Percentiles rank a stretch among this genome's conserved stretches.
Evolutionary conservation across 805 yeast genomes (phyloP).

Genomic region (Cyberlindnera xylosilytica): DNA sequence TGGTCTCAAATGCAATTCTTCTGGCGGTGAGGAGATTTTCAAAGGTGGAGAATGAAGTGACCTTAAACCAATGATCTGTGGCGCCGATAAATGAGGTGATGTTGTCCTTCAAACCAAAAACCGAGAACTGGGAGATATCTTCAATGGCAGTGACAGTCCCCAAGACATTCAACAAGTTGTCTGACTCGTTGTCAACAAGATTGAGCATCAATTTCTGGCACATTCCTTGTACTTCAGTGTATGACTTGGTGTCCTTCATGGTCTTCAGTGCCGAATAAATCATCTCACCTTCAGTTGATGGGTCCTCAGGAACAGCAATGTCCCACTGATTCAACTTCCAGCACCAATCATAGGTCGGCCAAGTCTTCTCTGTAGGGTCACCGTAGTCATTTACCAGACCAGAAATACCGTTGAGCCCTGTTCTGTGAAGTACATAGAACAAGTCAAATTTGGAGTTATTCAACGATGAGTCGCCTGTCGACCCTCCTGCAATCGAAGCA

Average conservation of each 20-base stretch:
- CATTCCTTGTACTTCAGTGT: slow-evolving; percentile 1
- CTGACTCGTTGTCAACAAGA: not conserved
- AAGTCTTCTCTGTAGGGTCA: slow-evolving; percentile 11
- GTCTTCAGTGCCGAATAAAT: slow-evolving; percentile 52
- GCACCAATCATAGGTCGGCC: slow-evolving; percentile 52
- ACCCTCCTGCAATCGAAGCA: slow-evolving; percentile 30
- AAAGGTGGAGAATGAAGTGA: slow-evolving; percentile 32
- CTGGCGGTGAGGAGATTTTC: slow-evolving; percentile 46
- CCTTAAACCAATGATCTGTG: slow-evolving; percentile 35
- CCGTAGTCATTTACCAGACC: slow-evolving; percentile 36
- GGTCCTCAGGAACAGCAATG: slow-evolving; percentile 44
- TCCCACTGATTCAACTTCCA: slow-evolving; percentile 84
- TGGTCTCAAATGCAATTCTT: slow-evolving; percentile 29
- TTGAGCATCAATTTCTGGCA: slow-evolving; percentile 20
- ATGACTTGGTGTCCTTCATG: slow-evolving; percentile 35
- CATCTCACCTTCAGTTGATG: slow-evolving; percentile 39
- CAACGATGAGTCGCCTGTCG: no score
- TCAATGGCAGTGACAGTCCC: slow-evolving; percentile 17
- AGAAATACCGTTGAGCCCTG: slow-evolving; percentile 61
- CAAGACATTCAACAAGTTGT: slow-evolving; percentile 6
- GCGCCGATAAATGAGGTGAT: slow-evolving; percentile 7
- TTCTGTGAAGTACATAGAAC: slow-evolving; percentile 40
- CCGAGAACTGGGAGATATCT: not conserved
- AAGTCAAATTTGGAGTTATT: slow-evolving; percentile 9
- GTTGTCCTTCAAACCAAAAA: not conserved